Evolutionary conservation across 805 yeast species (phyloP).

Genomic region (Candida gorgasii): DNA sequence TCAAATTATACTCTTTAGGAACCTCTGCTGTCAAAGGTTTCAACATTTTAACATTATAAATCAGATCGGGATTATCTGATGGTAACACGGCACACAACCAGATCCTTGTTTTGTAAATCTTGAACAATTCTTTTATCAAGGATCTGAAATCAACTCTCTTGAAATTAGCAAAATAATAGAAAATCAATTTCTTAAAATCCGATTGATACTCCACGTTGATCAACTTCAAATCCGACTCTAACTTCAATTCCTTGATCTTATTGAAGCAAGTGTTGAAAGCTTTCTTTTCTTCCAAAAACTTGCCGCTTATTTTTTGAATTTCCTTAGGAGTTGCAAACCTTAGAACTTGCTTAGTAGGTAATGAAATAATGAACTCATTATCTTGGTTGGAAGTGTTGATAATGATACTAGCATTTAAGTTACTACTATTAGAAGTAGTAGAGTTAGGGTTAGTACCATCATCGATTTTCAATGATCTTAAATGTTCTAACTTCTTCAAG

Average conservation of each 20-base stretch:
- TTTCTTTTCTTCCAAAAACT: slow-evolving; percentile 69
- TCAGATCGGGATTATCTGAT: slow-evolving; percentile 31
- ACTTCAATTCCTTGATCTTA: slow-evolving; percentile 48
- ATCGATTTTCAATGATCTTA: slow-evolving; percentile 48
- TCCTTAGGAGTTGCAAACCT: slow-evolving; percentile 77
- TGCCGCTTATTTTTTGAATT: slow-evolving; percentile 57
- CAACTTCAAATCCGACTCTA: slow-evolving; percentile 43
- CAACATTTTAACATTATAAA: slow-evolving; percentile 22
- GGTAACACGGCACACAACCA: slow-evolving; percentile 52
- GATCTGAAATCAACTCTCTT: slow-evolving; percentile 42
- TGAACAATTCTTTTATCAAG: slow-evolving; percentile 44
- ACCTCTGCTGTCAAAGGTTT: slow-evolving; percentile 18
- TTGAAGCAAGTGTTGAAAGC: slow-evolving; percentile 65
- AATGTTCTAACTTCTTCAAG: slow-evolving; percentile 70
- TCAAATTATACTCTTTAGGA: slow-evolving; percentile 40
- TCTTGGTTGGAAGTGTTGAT: slow-evolving; percentile 50
- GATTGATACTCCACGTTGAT: slow-evolving; percentile 47
- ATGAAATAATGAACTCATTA: slow-evolving; percentile 58
- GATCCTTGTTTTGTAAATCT: slow-evolving; percentile 45
- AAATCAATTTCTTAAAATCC: slow-evolving; percentile 46
- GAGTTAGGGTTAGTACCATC: slow-evolving; percentile 17
- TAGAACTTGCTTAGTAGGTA: slow-evolving; percentile 76
- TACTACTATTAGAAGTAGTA: slow-evolving; percentile 14
- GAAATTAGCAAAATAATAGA: slow-evolving; percentile 48
- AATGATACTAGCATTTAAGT: slow-evolving; percentile 27